Evolutionary conservation across 1,139 yeast genomes (phyloP), one percentile per base, ranked within the genome.

Genomic region (Saccharomyces uvarum): DNA sequence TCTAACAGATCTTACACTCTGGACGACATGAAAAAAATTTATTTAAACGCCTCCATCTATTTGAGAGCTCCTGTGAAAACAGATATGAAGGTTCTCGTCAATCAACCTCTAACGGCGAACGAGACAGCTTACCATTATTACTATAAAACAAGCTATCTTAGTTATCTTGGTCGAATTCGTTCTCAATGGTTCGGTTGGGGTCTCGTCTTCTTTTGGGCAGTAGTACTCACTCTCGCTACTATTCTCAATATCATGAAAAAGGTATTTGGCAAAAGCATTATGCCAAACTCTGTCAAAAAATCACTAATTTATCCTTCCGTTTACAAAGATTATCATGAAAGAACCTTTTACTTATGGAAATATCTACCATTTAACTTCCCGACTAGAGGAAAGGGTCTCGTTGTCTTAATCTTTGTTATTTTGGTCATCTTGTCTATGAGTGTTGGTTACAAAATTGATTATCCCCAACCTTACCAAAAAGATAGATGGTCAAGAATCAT

Each of bases 281-380:
- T 44, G 13, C 51, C 52, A 31, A 59, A 60, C 27, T 55, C 52
- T 44, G 38, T 66, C 8, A 60, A 59, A 49, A 72, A 68, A 56
- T 62, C 71, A 57, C 58, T 80, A 24, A 62, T 76, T 0, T 59
- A 78, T 26, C 83, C 84, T 0, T 79, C 83, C 0, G 59, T 77
- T 24, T 69, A 73, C 42, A 64, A 66, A 41, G 64, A 65, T 47
- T 68, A 71, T 21, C 77, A 74, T 56, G 75, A 75, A 52, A 71
- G 73, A 48, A 71, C 73, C 48, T 66, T 52, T 59, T 65, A 51
- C 51, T 63, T 59, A 52, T 66, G 51, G 58, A 64, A 53, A 48
- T 65, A 59, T 62, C 53, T 66, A 50, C 76, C 66, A 57, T 69
- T 73, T 48, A 76, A 68, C 47, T 73, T 81, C 4, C 84, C 85